Evolutionary conservation across 495 filamentous ascomycete genomes (phyloP).

Genomic region (Tuber brumale): DNA sequence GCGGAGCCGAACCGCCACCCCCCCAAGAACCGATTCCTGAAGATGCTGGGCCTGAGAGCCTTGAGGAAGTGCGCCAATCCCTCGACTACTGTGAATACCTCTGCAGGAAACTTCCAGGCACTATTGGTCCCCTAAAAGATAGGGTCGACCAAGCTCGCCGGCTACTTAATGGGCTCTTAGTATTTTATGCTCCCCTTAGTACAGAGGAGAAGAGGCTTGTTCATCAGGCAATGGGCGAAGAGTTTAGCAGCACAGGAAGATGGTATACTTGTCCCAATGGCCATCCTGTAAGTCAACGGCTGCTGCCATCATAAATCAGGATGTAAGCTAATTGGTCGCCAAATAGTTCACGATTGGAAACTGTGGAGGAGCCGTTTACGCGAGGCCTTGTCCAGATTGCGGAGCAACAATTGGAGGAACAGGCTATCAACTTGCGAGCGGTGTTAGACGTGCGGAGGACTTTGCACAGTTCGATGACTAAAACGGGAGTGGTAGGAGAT

Average conservation of each 20-base stretch:
- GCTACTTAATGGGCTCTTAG: conserved; percentile 41
- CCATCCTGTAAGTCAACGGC: conserved; percentile 47
- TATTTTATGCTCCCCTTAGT: conserved; percentile 42
- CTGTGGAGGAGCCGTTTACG: conserved; percentile 64
- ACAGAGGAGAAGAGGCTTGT: conserved; percentile 45
- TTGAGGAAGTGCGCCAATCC: conserved; percentile 1
- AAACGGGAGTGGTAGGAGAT: not conserved
- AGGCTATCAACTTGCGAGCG: conserved; percentile 48
- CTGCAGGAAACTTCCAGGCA: conserved; percentile 16
- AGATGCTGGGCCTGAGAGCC: not conserved
- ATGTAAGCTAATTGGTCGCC: conserved; percentile 12
- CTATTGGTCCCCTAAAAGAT: conserved; percentile 16
- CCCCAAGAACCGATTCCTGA: not conserved
- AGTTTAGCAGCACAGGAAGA: conserved; percentile 54
- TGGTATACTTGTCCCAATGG: conserved; percentile 65
- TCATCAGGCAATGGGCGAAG: conserved; percentile 49
- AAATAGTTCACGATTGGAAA: conserved; percentile 60
- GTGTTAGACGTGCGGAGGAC: conserved; percentile 50
- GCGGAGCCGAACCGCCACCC: not conserved
- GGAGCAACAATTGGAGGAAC: conserved; percentile 55
- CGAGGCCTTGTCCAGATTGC: conserved; percentile 60
- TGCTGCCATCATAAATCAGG: not conserved
- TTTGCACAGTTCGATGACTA: conserved; percentile 38
- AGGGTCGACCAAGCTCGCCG: conserved; percentile 42
- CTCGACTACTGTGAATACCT: conserved; percentile 15